Conservation (phyloP, 2,329 filamentous ascomycete genomes). For the Botrytis tulipae region DNA sequence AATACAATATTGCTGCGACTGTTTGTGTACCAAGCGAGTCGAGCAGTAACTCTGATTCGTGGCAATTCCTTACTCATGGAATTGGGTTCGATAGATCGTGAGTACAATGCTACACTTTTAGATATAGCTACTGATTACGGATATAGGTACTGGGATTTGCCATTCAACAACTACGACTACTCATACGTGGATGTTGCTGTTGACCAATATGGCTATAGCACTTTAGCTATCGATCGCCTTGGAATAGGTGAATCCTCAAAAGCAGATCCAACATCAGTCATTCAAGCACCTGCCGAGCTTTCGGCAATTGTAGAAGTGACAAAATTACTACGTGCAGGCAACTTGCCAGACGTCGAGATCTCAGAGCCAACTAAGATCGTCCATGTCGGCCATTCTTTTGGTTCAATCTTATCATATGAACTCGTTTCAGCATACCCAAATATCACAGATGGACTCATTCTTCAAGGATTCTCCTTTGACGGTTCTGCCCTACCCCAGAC, state of each 20-base stretch:
- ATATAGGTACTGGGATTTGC: constrained; percentile 18
- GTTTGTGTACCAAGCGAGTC: constrained; percentile 1
- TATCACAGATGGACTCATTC: constrained; percentile 16
- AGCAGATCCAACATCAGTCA: constrained; percentile 1
- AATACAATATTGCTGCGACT: constrained; percentile 16
- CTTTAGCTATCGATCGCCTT: constrained; percentile 13
- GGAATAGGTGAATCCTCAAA: constrained; percentile 16
- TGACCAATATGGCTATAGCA: constrained; percentile 17
- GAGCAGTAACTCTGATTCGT: not conserved
- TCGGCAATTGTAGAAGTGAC: constrained; percentile 15
- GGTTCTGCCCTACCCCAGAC: not conserved
- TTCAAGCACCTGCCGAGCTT: constrained; percentile 16
- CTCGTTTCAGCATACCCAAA: constrained; percentile 10
- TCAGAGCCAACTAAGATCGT: constrained; percentile 4
- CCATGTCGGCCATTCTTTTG: constrained; percentile 18
- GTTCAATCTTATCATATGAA: constrained; percentile 12
- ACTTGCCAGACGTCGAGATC: not conserved
- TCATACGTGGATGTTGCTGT: constrained; percentile 16
- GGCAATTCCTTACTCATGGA: constrained; percentile 20
- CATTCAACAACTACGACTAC: constrained; percentile 12
- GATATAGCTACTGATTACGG: not conserved
- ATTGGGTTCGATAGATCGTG: constrained; percentile 16
- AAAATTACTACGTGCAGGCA: not conserved
- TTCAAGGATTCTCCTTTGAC: constrained; percentile 17
- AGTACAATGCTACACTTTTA: not conserved